Percentiles rank a stretch among this genome's conserved stretches.
phyloP scores from a whole-genome alignment of 352 stramenopile species.

The Phytophthora pini region DNA sequence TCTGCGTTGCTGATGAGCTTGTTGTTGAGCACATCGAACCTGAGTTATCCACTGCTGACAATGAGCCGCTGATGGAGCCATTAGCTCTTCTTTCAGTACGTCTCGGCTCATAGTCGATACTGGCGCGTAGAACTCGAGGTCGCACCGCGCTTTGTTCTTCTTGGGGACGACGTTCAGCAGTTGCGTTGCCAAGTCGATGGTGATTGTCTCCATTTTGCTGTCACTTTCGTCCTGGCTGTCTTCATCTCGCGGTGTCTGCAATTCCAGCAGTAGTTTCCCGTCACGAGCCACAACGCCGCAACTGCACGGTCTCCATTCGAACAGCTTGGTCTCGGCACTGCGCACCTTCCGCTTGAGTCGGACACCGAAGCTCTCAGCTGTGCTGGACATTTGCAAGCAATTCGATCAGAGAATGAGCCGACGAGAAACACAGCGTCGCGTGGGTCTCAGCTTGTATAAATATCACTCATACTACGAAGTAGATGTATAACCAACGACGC shows the following conservation, averaged over 20 bases:
- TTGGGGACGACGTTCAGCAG: slow-evolving; percentile 56
- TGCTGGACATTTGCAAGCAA: slow-evolving; percentile 16
- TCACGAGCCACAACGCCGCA: slow-evolving; percentile 49
- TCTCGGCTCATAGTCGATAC: slow-evolving; percentile 19
- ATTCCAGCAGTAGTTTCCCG: slow-evolving; percentile 40
- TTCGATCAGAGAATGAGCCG: slow-evolving; percentile 1
- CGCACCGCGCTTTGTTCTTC: slow-evolving; percentile 69
- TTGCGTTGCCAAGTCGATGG: slow-evolving; percentile 54
- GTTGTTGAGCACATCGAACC: slow-evolving; percentile 47
- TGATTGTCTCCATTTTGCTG: slow-evolving; percentile 19
- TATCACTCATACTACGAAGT: neutral
- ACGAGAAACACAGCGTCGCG: slow-evolving; percentile 4
- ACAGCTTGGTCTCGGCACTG: slow-evolving; percentile 64
- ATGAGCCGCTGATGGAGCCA: slow-evolving; percentile 70
- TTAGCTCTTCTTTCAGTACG: slow-evolving; percentile 61
- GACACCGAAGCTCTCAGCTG: slow-evolving; percentile 21
- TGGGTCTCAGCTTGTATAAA: slow-evolving; percentile 29
- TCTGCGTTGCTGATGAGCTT: slow-evolving; percentile 40
- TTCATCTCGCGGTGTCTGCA: slow-evolving; percentile 33
- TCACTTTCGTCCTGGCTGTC: slow-evolving; percentile 27
- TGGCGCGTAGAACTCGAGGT: slow-evolving; percentile 50
- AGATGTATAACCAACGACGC: slow-evolving; percentile 14
- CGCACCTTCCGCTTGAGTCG: slow-evolving; percentile 70
- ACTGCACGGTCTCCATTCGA: slow-evolving; percentile 67
- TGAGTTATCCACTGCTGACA: slow-evolving; percentile 69